Evolutionary conservation across 2,329 filamentous ascomycete species (phyloP), one percentile per base, ranked within the genome.

Genomic region (Talaromyces funiculosus): DNA sequence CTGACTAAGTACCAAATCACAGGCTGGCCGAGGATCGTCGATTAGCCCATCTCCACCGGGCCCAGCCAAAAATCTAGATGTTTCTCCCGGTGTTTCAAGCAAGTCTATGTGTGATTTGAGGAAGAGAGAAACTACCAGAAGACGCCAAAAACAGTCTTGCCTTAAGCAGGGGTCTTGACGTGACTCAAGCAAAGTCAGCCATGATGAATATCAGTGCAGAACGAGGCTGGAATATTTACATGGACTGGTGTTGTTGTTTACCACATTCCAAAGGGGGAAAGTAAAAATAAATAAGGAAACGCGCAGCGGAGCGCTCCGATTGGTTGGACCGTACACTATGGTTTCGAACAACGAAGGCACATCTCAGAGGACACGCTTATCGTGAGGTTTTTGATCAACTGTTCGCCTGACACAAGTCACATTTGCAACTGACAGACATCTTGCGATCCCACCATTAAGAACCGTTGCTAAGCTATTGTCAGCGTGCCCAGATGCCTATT

Each of bases 21-120:
- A 18, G 40, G 18, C 29, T 45, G 8, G 55, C 35, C 43, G 56
- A 59, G 56, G 42, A 45, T 59, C 47, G 37, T 60, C 57, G 57
- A 60, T 60, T 60, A 60, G 57, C 18, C 47, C 57, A 54, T 53
- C 57, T 54, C 57, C 57, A 60, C 51, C 7, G n/a, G 57, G 26
- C 38, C 57, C 49, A 37, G 26, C 22, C 22, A 47, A 24, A 29
- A 59, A 26, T 42, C 57, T 59, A 59, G 57, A 59, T 42, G 57
- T 40, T 54, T 54, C 33, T 40, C 1, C 6, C 51, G 7, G 14
- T 54, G 35, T 54, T 54, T 40, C 51, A 54, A 33, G 33, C 7
- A 51, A 14, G 10, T 51, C n/a, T 9, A 9, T 51, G 18, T 22
- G 18, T 22, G 47, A 51, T 35, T 33, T 33, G 47, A 29, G 26